A percentile compares a stretch with the other conserved stretches of the same genome.
Evolutionary conservation across 2,329 filamentous ascomycete species (phyloP).

Genomic region (Pseudogymnoascus sp.): DNA sequence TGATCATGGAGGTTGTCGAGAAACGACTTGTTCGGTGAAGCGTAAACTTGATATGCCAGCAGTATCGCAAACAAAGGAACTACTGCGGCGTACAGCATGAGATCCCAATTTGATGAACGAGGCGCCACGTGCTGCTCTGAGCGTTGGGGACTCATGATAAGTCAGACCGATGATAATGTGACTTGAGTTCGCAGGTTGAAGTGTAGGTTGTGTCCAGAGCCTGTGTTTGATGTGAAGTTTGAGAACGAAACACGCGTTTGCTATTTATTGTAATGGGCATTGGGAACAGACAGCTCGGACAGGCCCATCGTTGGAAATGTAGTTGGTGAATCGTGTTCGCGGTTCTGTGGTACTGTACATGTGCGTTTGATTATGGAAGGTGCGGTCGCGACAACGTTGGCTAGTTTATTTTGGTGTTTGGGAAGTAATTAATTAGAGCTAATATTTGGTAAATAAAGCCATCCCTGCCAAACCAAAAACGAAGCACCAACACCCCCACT

Average conservation of each 20-base stretch:
- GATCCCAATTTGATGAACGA: not conserved
- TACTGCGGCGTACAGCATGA: not conserved
- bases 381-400: not conserved
- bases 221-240: not conserved
- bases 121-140: not conserved
- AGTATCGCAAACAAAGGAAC: not conserved
- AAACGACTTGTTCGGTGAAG: not conserved
- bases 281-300: not conserved
- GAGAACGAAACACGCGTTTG: not conserved
- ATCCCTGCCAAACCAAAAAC: not conserved
- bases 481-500: not conserved
- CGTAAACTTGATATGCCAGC: not conserved
- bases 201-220: not conserved
- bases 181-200: not conserved
- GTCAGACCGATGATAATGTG: not conserved
- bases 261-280: not conserved
- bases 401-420: not conserved
- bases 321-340: not conserved
- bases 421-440: constrained; percentile 1
- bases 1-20: not conserved
- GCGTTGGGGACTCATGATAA: not conserved
- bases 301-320: not conserved
- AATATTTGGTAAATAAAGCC: not conserved
- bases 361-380: not conserved
- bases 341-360: not conserved